Percentiles rank a stretch among this genome's conserved stretches.
These are phyloP conservation scores for Xylariaceae sp. DNA, from an alignment of 2,329 filamentous ascomycete species.

Conservation along the genomic window DNA sequence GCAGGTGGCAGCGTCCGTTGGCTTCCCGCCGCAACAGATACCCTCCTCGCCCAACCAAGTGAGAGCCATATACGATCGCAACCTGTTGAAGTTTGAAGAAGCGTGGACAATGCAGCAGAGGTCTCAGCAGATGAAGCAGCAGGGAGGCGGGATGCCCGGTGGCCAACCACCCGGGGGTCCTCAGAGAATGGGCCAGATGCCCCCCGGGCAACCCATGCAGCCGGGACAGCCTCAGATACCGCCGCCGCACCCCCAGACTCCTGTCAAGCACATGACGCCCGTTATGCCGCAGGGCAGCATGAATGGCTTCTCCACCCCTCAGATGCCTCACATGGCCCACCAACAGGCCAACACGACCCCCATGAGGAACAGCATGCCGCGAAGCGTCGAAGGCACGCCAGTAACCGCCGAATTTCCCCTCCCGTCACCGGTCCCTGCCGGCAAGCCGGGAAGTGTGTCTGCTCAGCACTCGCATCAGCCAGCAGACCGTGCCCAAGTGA, in stretches of 20 bases:
- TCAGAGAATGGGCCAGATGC: slow-evolving; percentile 37
- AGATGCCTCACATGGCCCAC: slow-evolving; percentile 35
- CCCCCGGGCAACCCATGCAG: slow-evolving; percentile 32
- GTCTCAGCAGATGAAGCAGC: slow-evolving; percentile 47
- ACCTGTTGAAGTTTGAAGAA: slow-evolving; percentile 70
- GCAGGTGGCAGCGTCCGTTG: slow-evolving; percentile 58
- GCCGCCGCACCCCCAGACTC: slow-evolving; percentile 31
- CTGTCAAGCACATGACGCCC: slow-evolving; percentile 38
- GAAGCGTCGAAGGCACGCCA: slow-evolving; percentile 40
- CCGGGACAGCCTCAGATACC: slow-evolving; percentile 36
- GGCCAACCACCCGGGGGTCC: slow-evolving; percentile 29
- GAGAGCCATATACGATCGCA: slow-evolving; percentile 65
- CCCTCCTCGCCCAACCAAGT: slow-evolving; percentile 64
- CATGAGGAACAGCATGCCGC: slow-evolving; percentile 42
- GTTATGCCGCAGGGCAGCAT: slow-evolving; percentile 37
- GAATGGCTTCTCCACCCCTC: slow-evolving; percentile 43
- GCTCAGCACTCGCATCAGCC: slow-evolving; percentile 29
- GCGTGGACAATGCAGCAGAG: slow-evolving; percentile 52
- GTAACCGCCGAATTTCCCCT: slow-evolving; percentile 34
- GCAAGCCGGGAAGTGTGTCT: slow-evolving; percentile 33
- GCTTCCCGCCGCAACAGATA: slow-evolving; percentile 54
- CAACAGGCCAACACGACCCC: slow-evolving; percentile 33
- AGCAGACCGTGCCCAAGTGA: slow-evolving; percentile 18
- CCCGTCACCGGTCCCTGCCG: slow-evolving; percentile 35
- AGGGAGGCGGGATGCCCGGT: slow-evolving; percentile 27